Conservation (phyloP, 495 filamentous ascomycete genomes). For the Mycothermus thermophilus region DNA sequence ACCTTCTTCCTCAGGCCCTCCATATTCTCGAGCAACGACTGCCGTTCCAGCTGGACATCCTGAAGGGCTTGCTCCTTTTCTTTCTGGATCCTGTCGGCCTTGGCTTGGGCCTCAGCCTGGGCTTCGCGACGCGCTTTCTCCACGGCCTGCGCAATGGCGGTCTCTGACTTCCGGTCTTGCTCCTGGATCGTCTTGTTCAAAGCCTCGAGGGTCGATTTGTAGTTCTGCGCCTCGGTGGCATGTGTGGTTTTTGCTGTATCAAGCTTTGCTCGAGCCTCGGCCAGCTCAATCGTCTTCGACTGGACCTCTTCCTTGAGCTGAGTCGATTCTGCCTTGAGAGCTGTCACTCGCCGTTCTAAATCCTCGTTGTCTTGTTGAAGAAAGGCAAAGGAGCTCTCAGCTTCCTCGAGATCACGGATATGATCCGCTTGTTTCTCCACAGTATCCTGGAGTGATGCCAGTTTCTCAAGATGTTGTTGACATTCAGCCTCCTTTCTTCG, state of each 20-base stretch:
- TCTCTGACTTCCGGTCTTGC: constrained; percentile 3
- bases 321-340: background rate
- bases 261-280: constrained; percentile 9
- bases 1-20: constrained; percentile 3
- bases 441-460: constrained; percentile 3
- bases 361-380: constrained; percentile 3
- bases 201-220: constrained; percentile 2
- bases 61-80: background rate
- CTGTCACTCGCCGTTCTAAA: constrained; percentile 1
- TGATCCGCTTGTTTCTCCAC: constrained; percentile 3
- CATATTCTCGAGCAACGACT: background rate
- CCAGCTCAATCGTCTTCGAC: constrained; percentile 4
- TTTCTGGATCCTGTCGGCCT: too few relatives aligned
- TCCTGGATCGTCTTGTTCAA: constrained; percentile 8
- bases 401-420: constrained; percentile 11
- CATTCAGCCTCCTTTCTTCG: constrained; percentile 10
- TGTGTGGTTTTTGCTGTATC: constrained; percentile 5
- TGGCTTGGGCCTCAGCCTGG: too few relatives aligned
- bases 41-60: constrained; percentile 1
- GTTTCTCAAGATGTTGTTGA: constrained; percentile 2
- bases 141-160: background rate
- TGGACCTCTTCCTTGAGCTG: constrained; percentile 6
- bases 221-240: constrained; percentile 2
- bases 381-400: constrained; percentile 4
- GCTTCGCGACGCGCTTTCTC: constrained; percentile 2